Percentiles rank a stretch among this genome's conserved stretches.
phyloP scores from a whole-genome alignment of 129 eudicot genomes.

The Helianthus annuus region HanXRQr2.0-SUNRISE NC_035449.2:39777573-39778072 shows the following conservation, averaged over 20 bases:
- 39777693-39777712: slow-evolving; percentile 19
- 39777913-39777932: neutral
- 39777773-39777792: too few species aligned
- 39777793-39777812: too few species aligned
- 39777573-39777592: slow-evolving; percentile 19
- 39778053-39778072: neutral
- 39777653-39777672: slow-evolving; percentile 38
- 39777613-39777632: slow-evolving; percentile 34
- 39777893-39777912: neutral
- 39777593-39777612: slow-evolving; percentile 17
- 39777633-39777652: slow-evolving; percentile 40
- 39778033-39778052: neutral
- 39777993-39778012: neutral
- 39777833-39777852: too few species aligned
- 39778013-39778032: neutral
- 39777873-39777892: neutral
- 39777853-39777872: too few species aligned
- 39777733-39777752: too few species aligned
- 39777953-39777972: neutral
- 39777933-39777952: neutral
- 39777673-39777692: slow-evolving; percentile 33
- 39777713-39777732: neutral
- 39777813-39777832: too few species aligned
- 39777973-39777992: neutral
- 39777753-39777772: too few species aligned